phyloP scores from a whole-genome alignment of 805 yeast genomes.

The Wickerhamiella slavikovae region DNA sequence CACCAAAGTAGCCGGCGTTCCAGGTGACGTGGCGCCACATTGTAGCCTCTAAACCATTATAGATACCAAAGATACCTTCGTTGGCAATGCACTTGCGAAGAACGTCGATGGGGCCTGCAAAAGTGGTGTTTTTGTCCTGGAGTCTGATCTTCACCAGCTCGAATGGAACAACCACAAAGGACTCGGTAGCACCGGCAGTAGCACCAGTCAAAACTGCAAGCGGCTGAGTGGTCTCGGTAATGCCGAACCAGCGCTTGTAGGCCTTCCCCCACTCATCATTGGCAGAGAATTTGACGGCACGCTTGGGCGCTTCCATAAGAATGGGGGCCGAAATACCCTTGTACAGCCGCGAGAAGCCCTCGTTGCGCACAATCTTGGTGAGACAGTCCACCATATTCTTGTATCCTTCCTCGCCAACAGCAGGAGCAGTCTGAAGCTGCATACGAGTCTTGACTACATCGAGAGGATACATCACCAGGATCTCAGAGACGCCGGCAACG shows the following conservation, averaged over 20 bases:
- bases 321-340: constrained; percentile 93
- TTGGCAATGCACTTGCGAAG: constrained; percentile 44
- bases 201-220: constrained; percentile 88
- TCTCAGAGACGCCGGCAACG: constrained; percentile 92
- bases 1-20: constrained; percentile 98
- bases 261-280: constrained; percentile 90
- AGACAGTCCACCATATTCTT: constrained; percentile 71
- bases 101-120: constrained; percentile 71
- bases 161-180: constrained; percentile 93
- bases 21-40: constrained; percentile 91
- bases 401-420: constrained; percentile 31
- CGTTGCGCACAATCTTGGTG: constrained; percentile 61
- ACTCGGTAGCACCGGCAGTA: constrained; percentile 93
- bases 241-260: constrained; percentile 52
- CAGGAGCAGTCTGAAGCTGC: constrained; percentile 48
- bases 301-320: constrained; percentile 96
- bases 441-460: constrained; percentile 95
- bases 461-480: constrained; percentile 84
- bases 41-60: constrained; percentile 92
- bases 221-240: constrained; percentile 51
- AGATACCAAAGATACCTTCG: constrained; percentile 69
- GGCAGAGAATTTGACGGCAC: constrained; percentile 97
- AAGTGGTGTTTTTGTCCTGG: constrained; percentile 71
- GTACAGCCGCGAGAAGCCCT: constrained; percentile 68
- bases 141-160: constrained; percentile 88